Percentiles rank a stretch among this genome's conserved stretches.
Evolutionary conservation across 2,329 filamentous ascomycete genomes (phyloP).

Genomic region (Calonectria crousiana): DNA sequence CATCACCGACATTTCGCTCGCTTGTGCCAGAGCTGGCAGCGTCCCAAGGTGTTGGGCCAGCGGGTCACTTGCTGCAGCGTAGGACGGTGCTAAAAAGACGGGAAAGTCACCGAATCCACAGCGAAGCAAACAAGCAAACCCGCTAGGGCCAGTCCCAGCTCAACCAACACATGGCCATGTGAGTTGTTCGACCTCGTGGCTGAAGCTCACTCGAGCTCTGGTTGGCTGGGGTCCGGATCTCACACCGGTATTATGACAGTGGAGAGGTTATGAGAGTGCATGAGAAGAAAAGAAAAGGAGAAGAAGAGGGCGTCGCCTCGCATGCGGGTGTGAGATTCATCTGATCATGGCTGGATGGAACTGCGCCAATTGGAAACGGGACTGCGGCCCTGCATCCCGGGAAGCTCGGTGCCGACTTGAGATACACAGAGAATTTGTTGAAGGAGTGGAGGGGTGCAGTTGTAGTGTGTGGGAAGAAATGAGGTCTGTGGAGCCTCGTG

Average conservation of each 20-base stretch:
- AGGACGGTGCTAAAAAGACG: conserved; percentile 10
- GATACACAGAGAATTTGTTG: not conserved
- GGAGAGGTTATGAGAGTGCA: not conserved
- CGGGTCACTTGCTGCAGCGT: not conserved
- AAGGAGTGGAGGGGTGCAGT: conserved; percentile 5
- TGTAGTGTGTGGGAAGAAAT: not conserved
- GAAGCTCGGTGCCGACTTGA: not conserved
- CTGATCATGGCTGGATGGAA: not conserved
- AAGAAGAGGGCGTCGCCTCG: not conserved
- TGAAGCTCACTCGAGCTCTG: not conserved
- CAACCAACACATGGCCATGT: not conserved
- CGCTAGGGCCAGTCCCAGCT: not conserved
- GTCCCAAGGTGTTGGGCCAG: not conserved
- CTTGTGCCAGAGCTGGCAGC: not conserved
- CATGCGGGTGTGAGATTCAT: not conserved
- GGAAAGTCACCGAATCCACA: not conserved
- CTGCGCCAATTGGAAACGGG: not conserved
- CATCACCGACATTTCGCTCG: conserved; percentile 16
- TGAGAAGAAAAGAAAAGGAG: not conserved
- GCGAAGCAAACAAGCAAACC: not conserved
- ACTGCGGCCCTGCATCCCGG: not conserved
- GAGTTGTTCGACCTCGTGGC: not conserved
- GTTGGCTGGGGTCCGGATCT: not conserved
- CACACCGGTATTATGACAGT: conserved; percentile 12
- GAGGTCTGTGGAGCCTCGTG: not conserved